phyloP scores from a whole-genome alignment of 2,329 filamentous ascomycete species.

The Phoma sp. region DNA sequence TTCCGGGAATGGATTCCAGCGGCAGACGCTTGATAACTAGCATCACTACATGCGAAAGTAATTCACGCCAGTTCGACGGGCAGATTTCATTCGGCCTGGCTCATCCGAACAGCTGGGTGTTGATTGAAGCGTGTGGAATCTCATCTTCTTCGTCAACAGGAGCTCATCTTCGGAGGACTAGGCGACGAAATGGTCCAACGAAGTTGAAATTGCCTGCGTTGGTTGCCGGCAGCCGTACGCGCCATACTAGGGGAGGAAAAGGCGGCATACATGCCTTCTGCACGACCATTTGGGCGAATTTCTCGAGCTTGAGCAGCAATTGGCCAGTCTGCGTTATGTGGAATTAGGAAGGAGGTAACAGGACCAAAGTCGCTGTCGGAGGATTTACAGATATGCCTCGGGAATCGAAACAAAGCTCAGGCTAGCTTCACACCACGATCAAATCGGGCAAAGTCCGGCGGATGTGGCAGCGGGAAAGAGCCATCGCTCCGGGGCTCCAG shows the following conservation, averaged over 20 bases:
- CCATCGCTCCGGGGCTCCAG: slow-evolving; percentile 14
- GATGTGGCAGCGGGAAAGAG: slow-evolving; percentile 12
- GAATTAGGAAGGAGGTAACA: slow-evolving; percentile 11
- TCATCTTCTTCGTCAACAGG: no score
- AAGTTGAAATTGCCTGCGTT: not conserved
- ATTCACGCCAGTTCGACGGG: not conserved
- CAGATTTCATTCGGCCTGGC: no score
- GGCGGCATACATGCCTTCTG: not conserved
- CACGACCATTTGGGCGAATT: not conserved
- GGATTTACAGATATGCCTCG: slow-evolving; percentile 1
- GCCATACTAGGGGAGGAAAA: not conserved
- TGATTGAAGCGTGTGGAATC: not conserved
- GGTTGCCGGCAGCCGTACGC: slow-evolving; percentile 2
- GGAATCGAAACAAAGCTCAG: not conserved
- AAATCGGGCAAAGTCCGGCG: not conserved
- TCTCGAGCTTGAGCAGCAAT: not conserved
- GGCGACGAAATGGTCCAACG: not conserved
- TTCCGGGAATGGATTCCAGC: not conserved
- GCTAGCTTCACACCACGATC: not conserved
- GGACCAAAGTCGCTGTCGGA: not conserved
- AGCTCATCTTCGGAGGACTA: not conserved
- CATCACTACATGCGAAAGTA: not conserved
- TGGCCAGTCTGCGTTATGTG: not conserved
- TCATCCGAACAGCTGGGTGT: not conserved
- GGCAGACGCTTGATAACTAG: not conserved